Conservation (phyloP, 2,329 filamentous ascomycete genomes). For the Rutstroemia sydowiana region DNA sequence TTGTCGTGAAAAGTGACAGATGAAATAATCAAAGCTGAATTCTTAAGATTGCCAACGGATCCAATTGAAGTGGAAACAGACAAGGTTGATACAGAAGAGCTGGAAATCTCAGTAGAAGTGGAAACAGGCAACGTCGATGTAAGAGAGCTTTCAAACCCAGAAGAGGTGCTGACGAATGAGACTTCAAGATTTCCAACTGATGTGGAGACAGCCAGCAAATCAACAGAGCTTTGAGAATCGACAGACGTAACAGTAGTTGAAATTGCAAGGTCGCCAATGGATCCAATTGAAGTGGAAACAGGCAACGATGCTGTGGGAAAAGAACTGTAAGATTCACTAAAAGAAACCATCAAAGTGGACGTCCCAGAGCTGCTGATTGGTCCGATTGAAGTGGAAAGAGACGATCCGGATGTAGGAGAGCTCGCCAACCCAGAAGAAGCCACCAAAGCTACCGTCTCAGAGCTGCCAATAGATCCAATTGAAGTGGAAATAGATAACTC, state of each 20-base stretch:
- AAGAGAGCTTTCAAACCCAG: not conserved
- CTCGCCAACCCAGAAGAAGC: no score
- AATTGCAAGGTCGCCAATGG: not conserved
- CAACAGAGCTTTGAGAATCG: not conserved
- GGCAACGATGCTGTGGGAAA: not conserved
- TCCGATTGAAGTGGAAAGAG: no score
- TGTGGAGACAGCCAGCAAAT: not conserved
- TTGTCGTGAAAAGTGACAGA: conserved; percentile 1
- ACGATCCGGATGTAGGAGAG: no score
- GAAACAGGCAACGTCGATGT: not conserved
- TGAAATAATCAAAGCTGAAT: conserved; percentile 1
- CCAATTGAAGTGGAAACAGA: not conserved
- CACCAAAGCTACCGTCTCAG: no score
- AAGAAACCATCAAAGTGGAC: no score
- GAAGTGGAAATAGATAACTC: no score
- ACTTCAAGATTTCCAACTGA: no score
- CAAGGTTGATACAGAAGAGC: not conserved
- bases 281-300: not conserved
- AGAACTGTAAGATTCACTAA: not conserved
- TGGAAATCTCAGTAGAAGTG: not conserved
- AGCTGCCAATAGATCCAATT: no score
- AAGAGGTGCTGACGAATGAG: no score
- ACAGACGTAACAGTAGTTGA: conserved; percentile 3
- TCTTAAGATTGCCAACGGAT: not conserved
- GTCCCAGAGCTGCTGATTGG: no score